Percentiles rank a stretch among this genome's conserved stretches.
Evolutionary conservation across 352 stramenopile species (phyloP).

Genomic region (Globisporangium perplexum): DNA sequence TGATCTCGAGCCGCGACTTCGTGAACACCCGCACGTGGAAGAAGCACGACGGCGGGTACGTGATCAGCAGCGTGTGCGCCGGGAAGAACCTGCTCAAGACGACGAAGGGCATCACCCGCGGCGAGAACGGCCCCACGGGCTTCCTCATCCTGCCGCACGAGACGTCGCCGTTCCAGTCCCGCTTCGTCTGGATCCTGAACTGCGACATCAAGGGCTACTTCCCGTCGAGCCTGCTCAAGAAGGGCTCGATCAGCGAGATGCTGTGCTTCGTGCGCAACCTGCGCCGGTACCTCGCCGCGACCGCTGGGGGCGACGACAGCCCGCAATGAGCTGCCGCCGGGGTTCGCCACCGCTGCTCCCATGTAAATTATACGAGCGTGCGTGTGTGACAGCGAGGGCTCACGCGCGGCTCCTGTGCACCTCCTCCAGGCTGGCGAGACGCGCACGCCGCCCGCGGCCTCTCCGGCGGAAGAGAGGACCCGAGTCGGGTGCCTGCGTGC

Average conservation of each 20-base stretch:
- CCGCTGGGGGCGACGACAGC: slow-evolving; percentile 29
- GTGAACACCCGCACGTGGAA: slow-evolving; percentile 72
- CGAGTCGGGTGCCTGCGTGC: background rate
- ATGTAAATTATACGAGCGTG: background rate
- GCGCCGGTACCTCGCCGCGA: slow-evolving; percentile 56
- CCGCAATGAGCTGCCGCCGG: slow-evolving; percentile 10
- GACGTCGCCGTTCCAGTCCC: slow-evolving; percentile 69
- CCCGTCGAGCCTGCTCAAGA: slow-evolving; percentile 67
- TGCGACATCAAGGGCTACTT: slow-evolving; percentile 87
- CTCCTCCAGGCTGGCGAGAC: background rate
- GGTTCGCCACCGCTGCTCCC: background rate
- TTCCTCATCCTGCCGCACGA: slow-evolving; percentile 75
- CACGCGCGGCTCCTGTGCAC: background rate
- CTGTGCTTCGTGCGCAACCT: slow-evolving; percentile 78
- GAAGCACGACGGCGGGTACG: slow-evolving; percentile 65
- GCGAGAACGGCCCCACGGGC: slow-evolving; percentile 67
- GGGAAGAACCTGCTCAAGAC: slow-evolving; percentile 68
- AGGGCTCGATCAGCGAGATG: slow-evolving; percentile 74
- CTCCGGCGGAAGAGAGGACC: slow-evolving; percentile 1
- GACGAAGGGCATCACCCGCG: slow-evolving; percentile 67
- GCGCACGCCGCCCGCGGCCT: background rate
- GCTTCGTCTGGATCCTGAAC: slow-evolving; percentile 80
- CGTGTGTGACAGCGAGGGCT: background rate
- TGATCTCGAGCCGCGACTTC: slow-evolving; percentile 82
- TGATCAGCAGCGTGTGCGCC: slow-evolving; percentile 56